Percentiles rank a stretch among this genome's conserved stretches.
phyloP scores from a whole-genome alignment of 2,329 filamentous ascomycete genomes.

The Mariannaea elegans region DNA sequence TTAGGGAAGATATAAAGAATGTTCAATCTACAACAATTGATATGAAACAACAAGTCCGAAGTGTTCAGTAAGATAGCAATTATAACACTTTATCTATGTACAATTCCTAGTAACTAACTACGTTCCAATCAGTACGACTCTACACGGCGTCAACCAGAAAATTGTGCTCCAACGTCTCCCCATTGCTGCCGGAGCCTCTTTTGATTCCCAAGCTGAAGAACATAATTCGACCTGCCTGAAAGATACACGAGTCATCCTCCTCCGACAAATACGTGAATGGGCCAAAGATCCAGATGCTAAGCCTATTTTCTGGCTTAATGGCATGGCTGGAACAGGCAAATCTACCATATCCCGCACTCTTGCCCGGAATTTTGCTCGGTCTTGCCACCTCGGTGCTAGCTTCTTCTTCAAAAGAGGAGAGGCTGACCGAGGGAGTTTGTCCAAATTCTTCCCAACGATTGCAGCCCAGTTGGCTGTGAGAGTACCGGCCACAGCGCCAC shows the following conservation, averaged over 20 bases:
- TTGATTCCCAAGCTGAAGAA: constrained; percentile 47
- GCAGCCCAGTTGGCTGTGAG: constrained; percentile 41
- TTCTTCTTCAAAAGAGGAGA: too few species aligned
- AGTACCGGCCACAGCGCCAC: background rate
- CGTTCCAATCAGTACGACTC: background rate
- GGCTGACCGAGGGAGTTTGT: too few species aligned
- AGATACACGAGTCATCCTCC: constrained; percentile 42
- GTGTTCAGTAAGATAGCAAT: too few species aligned
- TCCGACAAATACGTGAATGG: constrained; percentile 42
- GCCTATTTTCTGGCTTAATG: too few species aligned
- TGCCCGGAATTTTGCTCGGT: too few species aligned
- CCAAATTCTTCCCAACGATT: constrained; percentile 46
- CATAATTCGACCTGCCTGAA: constrained; percentile 42
- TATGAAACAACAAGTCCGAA: too few species aligned
- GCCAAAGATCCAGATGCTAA: constrained; percentile 29
- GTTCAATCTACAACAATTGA: too few species aligned
- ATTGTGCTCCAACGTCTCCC: constrained; percentile 28
- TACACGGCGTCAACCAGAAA: background rate
- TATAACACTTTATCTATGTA: too few species aligned
- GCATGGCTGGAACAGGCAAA: too few species aligned
- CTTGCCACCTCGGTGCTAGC: too few species aligned
- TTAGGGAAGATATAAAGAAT: too few species aligned
- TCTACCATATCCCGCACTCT: too few species aligned
- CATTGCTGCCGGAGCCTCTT: constrained; percentile 35
- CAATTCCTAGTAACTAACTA: background rate